Conservation (phyloP, 768 basidiomycete species). For the Russula olivacea region DNA sequence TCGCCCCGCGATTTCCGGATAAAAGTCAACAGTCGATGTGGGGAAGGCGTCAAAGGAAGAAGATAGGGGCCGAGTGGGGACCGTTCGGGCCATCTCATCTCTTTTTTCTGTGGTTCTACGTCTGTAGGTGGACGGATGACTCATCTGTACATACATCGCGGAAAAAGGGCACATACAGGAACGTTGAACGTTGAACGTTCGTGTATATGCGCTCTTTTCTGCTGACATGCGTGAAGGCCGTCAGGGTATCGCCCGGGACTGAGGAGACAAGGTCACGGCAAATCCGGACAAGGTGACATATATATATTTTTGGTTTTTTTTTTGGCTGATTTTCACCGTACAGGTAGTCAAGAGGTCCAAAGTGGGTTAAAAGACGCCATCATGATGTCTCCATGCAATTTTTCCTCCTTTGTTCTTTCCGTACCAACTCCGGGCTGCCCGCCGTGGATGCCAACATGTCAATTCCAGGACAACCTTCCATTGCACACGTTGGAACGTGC, state of each 20-base stretch:
- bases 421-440: background rate
- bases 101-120: background rate
- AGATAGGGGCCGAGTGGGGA: background rate
- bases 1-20: conserved; percentile 2
- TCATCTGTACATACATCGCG: too few relatives aligned
- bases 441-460: background rate
- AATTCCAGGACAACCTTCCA: background rate
- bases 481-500: background rate
- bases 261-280: conserved; percentile 9
- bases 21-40: background rate
- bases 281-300: background rate
- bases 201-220: background rate
- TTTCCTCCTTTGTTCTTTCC: background rate
- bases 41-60: background rate
- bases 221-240: background rate
- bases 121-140: too few relatives aligned
- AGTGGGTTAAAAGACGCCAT: background rate
- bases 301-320: background rate
- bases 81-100: background rate
- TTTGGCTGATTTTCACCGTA: background rate
- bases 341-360: background rate
- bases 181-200: too few relatives aligned
- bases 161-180: too few relatives aligned
- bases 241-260: background rate
- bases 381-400: background rate